Evolutionary conservation across 306 rosid genomes (phyloP).

Genomic region (Rosa chinensis): DNA sequence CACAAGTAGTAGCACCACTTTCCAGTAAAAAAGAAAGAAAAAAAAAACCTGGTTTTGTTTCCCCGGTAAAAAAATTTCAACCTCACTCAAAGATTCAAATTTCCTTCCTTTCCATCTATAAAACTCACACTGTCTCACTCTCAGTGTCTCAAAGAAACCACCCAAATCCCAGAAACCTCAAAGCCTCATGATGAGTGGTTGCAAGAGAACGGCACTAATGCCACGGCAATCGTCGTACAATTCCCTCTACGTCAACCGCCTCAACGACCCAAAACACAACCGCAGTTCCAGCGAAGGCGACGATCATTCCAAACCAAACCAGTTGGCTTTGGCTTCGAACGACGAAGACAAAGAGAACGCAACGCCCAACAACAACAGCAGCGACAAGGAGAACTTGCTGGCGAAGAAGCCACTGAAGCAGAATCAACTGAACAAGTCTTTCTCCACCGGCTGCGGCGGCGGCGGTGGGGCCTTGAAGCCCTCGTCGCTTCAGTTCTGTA

Average conservation of each 20-base stretch:
- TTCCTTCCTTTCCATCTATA: not conserved
- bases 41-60: not conserved
- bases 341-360: conserved; percentile 40
- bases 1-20: not conserved
- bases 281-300: conserved; percentile 62
- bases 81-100: not conserved
- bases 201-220: conserved; percentile 23
- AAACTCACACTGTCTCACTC: too few relatives aligned
- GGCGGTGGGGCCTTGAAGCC: conserved; percentile 56
- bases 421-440: conserved; percentile 43
- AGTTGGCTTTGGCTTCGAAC: not conserved
- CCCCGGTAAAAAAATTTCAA: not conserved
- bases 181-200: conserved; percentile 12
- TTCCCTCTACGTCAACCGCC: conserved; percentile 56
- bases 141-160: not conserved
- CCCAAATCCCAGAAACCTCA: conserved; percentile 1
- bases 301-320: conserved; percentile 15
- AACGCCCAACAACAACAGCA: conserved; percentile 28
- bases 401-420: conserved; percentile 33
- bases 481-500: conserved; percentile 67
- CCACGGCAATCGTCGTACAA: conserved; percentile 43
- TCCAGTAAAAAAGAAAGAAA: not conserved
- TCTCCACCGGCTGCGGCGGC: conserved; percentile 45
- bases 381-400: conserved; percentile 52
- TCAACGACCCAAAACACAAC: conserved; percentile 47